phyloP scores from a whole-genome alignment of 768 basidiomycete genomes.

The Phanerochaete carnosa region DNA sequence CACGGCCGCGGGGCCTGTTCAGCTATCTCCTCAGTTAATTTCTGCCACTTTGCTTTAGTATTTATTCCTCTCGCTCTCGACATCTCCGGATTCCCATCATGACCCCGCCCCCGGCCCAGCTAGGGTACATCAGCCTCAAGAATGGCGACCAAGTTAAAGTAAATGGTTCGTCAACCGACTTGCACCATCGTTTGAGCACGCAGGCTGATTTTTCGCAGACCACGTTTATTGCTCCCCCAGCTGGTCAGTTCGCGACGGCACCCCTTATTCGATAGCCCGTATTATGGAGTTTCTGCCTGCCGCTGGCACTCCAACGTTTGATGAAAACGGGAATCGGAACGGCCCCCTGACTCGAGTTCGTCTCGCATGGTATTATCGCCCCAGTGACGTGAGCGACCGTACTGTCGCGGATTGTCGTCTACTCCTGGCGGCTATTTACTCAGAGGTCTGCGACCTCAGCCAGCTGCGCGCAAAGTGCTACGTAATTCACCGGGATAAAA shows the following conservation, averaged over 20 bases:
- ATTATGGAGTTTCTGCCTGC: slow-evolving; percentile 96
- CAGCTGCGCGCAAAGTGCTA: slow-evolving; percentile 91
- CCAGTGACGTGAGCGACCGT: slow-evolving; percentile 92
- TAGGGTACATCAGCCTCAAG: slow-evolving; percentile 60
- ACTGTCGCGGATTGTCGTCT: slow-evolving; percentile 88
- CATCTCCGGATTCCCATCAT: slow-evolving; percentile 15
- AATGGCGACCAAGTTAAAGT: slow-evolving; percentile 82
- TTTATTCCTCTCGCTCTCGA: background rate
- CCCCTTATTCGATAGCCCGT: slow-evolving; percentile 92
- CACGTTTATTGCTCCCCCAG: slow-evolving; percentile 96
- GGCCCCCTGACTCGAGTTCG: slow-evolving; percentile 80
- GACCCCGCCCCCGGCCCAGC: slow-evolving; percentile 28
- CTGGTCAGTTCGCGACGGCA: slow-evolving; percentile 89
- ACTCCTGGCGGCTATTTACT: slow-evolving; percentile 92
- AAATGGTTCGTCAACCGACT: slow-evolving; percentile 58
- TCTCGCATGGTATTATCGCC: slow-evolving; percentile 95
- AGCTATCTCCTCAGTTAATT: slow-evolving; percentile 12
- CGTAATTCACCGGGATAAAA: slow-evolving; percentile 94
- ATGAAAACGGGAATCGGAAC: slow-evolving; percentile 62
- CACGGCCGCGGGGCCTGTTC: background rate
- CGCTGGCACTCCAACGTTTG: slow-evolving; percentile 49
- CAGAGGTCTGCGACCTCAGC: slow-evolving; percentile 92
- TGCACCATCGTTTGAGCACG: slow-evolving; percentile 23
- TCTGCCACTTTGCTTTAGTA: background rate
- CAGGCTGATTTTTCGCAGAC: slow-evolving; percentile 52